These are phyloP conservation scores for Parascedosporium putredinis DNA, from an alignment of 2,329 filamentous ascomycete species.

Conservation along the genomic window DNA sequence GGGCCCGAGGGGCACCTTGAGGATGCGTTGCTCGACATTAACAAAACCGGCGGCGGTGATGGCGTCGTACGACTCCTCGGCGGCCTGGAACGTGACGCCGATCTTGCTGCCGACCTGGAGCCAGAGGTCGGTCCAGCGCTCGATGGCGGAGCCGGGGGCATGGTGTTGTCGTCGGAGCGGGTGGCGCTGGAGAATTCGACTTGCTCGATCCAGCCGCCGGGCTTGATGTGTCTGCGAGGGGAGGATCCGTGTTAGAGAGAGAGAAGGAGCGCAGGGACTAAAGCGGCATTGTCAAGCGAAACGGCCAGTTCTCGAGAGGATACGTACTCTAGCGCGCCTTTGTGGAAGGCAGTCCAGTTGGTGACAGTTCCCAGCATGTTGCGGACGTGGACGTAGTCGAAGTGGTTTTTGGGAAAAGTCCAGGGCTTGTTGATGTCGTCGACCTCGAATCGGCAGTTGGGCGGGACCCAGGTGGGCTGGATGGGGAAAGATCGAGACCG, in stretches of 20 bases:
- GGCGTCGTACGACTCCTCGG: neutral
- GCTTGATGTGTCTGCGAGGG: slow-evolving; percentile 18
- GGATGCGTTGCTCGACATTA: neutral
- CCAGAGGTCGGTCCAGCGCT: neutral
- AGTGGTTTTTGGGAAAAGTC: slow-evolving; percentile 35
- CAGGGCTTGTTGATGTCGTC: slow-evolving; percentile 47
- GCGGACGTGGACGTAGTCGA: slow-evolving; percentile 51
- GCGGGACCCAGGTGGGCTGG: slow-evolving; percentile 45
- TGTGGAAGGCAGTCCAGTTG: slow-evolving; percentile 41
- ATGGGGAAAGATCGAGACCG: slow-evolving; percentile 50
- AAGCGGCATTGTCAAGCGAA: neutral
- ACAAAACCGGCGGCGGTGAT: neutral
- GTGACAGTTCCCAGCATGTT: slow-evolving; percentile 41
- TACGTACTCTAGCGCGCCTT: slow-evolving; percentile 31
- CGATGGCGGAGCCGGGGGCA: neutral
- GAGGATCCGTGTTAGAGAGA: slow-evolving; percentile 15
- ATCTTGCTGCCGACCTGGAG: neutral
- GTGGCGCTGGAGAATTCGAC: neutral
- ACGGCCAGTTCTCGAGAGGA: neutral
- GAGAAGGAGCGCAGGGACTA: neutral
- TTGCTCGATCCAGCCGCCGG: slow-evolving; percentile 26
- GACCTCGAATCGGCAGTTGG: slow-evolving; percentile 54
- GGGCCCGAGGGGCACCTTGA: neutral
- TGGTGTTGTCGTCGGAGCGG: neutral
- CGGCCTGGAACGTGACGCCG: neutral